Base-by-base conservation (phyloP, 2,329 filamentous ascomycete species). In the Teratosphaeria gauchensis region DNA sequence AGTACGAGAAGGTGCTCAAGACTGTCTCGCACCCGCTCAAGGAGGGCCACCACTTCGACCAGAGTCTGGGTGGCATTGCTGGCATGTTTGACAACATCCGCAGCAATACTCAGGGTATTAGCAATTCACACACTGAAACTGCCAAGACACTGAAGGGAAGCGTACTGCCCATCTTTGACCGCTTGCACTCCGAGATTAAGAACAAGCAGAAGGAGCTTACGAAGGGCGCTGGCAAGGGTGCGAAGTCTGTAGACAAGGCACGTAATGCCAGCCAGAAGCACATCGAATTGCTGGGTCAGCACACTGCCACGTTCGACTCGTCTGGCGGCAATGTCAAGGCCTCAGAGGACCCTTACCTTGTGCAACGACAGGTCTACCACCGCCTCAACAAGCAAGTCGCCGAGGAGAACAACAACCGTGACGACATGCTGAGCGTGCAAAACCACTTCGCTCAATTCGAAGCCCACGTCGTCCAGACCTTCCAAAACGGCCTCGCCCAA, bases 1-100 rank as follows among this genome's bases (percentile, higher is more conserved):
- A 97, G 74, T 96, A 96, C 70, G 92, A 97, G 78, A 92, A 89
- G 76, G 86, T 94, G 9, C 77, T 97, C 69, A 99, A 97, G 89
- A 89, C 88, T 21, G 89, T 99, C 65, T 88, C 85, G 59, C 85
- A 88, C 66, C 92, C 94, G 19, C 78, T 99, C 64, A 89, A 83
- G 72, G 90, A 97, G 74, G 90, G 89, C 2, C 85, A 95, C 67
- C 94, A 99, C 76, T 99, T 97, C 71, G 90, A 95, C 70, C 88
- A 95, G 73, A 86, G 83, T 59, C 79, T 92, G n/a, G 91, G 90
- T 21, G 94, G 94, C 61, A 77, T 99, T 58, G 86, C 90, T 52
- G 88, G 90, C 61, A 84, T 96, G 76, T 96, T 97, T 70, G 92
- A 97, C 76, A 96, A 94, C 74, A 85, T 99, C 77, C 86, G 92